Conservation (phyloP, 1,139 yeast genomes). For the Hyphopichia khmerensis region DNA sequence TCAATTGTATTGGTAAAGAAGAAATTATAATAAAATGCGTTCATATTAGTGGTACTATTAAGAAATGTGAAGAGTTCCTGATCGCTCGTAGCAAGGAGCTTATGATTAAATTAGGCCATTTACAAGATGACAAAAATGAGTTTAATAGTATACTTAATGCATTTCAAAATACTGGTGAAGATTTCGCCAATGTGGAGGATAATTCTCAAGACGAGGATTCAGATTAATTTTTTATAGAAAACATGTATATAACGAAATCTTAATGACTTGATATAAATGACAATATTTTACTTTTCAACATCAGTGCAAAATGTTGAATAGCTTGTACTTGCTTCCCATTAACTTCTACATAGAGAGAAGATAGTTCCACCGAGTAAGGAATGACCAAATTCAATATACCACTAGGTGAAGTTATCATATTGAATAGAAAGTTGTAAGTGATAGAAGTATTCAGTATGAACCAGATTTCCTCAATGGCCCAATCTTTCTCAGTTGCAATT, state of each 20-base stretch:
- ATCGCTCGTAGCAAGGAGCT: constrained; percentile 43
- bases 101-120: constrained; percentile 19
- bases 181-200: not conserved
- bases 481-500: not conserved
- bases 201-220: constrained; percentile 1
- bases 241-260: not conserved
- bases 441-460: constrained; percentile 1
- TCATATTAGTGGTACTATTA: constrained; percentile 85
- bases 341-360: not conserved
- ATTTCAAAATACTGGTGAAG: constrained; percentile 1
- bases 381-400: not conserved
- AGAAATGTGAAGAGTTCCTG: constrained; percentile 73
- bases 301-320: not conserved
- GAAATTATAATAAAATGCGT: constrained; percentile 59
- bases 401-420: not conserved
- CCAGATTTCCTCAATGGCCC: constrained; percentile 3
- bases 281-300: not conserved
- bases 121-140: not conserved
- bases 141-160: constrained; percentile 1
- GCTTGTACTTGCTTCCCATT: not conserved
- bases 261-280: constrained; percentile 1
- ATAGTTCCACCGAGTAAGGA: constrained; percentile 1
- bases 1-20: constrained; percentile 53
- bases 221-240: not conserved
- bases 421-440: constrained; percentile 1